Conservation (phyloP, 768 basidiomycete species). For the Mycena sanguinolenta region DNA sequence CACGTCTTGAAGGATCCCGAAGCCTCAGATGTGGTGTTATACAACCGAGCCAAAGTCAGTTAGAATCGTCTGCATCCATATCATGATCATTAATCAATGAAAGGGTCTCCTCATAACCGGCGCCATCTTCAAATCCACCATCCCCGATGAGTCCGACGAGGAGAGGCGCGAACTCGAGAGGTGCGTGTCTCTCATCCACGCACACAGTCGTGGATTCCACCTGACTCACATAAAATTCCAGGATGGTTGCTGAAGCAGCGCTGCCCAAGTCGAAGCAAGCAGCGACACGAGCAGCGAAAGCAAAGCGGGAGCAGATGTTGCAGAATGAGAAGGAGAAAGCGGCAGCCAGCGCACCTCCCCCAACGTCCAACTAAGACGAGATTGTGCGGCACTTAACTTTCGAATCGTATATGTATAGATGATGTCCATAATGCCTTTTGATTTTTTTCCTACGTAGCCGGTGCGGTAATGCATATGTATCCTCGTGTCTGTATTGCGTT, state of each 20-base stretch:
- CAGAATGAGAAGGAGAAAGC: slow-evolving; percentile 49
- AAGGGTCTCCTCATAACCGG: slow-evolving; percentile 92
- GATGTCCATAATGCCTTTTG: slow-evolving; percentile 23
- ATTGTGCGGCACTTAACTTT: not conserved
- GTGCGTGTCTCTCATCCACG: no score
- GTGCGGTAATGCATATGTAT: slow-evolving; percentile 11
- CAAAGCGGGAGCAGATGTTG: slow-evolving; percentile 56
- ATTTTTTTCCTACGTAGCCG: slow-evolving; percentile 2
- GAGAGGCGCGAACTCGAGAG: slow-evolving; percentile 95
- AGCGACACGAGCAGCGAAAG: slow-evolving; percentile 50
- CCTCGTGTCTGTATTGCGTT: no score
- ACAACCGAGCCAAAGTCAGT: slow-evolving; percentile 94
- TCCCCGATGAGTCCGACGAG: slow-evolving; percentile 92
- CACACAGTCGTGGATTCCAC: slow-evolving; percentile 19
- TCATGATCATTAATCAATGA: slow-evolving; percentile 24
- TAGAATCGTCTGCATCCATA: slow-evolving; percentile 62
- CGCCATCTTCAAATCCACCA: slow-evolving; percentile 86
- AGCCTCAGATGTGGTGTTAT: slow-evolving; percentile 75
- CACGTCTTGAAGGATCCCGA: slow-evolving; percentile 87
- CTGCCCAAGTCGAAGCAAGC: slow-evolving; percentile 74
- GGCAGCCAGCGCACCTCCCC: slow-evolving; percentile 25
- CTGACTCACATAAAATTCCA: slow-evolving; percentile 43
- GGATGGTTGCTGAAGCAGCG: slow-evolving; percentile 91
- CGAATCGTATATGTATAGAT: slow-evolving; percentile 7
- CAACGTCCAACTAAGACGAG: slow-evolving; percentile 24